Evolutionary conservation across 768 basidiomycete genomes (phyloP), one percentile per base, ranked within the genome.

Genomic region (Mycena vitilis): DNA sequence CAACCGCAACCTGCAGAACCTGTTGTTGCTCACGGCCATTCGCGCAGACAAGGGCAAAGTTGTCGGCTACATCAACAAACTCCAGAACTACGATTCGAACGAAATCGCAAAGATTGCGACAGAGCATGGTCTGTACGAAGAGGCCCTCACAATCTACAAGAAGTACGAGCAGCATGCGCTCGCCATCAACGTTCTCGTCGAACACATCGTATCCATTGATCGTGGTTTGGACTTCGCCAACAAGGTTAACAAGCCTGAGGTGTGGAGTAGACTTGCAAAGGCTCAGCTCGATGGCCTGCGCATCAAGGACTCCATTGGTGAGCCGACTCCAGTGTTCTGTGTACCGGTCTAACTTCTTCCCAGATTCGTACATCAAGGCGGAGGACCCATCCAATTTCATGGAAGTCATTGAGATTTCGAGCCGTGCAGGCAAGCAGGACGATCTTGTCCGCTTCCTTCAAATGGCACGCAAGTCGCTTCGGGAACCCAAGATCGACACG

Each of bases 21-120:
- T 99, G 63, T 82, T 99, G 62, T 85, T 99, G 74, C 85, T 99
- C 69, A 99, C 98, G 10, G 95, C 98, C 54, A 94, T 99, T 75
- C 94, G 96, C 64, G 94, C 97, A 5, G 98, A 99, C 82, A 98
- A 98, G 82, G 96, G 96, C 76, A 98, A 98, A 81, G 98, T 99
- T 52, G 95, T 98, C 71, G 91, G 92, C 36, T 99, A 99, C 78
- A 98, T 99, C 85, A 95, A 96, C 85, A 96, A 96, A 80, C 88
- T 99, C 38, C 89, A 95, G 78, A 95, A 96, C 77, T 99, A 98
- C 75, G 97, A 99, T 77, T 87, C 91, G 60, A 89, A 88, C 49
- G 98, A 99, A 75, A 99, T 99, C 66, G 96, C 98, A 23, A 91
- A 91, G 81, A 98, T 99, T 76, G 97, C 98, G 0, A 97, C 93